Evolutionary conservation across 2,329 filamentous ascomycete genomes (phyloP).

Genomic region (Claviceps quebecensis): DNA sequence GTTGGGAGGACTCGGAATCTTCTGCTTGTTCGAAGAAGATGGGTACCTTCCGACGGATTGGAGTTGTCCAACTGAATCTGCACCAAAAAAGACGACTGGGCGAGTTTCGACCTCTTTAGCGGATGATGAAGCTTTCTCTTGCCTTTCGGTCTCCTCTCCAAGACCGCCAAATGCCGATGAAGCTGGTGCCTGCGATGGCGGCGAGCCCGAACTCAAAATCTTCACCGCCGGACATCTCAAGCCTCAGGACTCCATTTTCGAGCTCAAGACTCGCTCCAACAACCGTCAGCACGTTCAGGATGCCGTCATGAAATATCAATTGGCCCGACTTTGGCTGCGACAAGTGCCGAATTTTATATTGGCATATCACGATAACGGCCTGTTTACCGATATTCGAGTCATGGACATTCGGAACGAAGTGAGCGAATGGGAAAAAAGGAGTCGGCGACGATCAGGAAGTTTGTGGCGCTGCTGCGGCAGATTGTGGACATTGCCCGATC

Average conservation of each 20-base stretch:
- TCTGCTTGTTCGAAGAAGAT: slow-evolving; percentile 17
- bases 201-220: slow-evolving; percentile 11
- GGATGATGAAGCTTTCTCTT: background rate
- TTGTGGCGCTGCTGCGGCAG: background rate
- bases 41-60: slow-evolving; percentile 10
- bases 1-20: slow-evolving; percentile 10
- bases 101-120: background rate
- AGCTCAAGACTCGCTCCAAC: slow-evolving; percentile 29
- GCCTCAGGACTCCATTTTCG: slow-evolving; percentile 23
- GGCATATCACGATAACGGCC: slow-evolving; percentile 20
- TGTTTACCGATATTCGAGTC: background rate
- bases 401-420: background rate
- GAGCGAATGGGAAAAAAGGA: background rate
- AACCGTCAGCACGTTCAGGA: slow-evolving; percentile 10
- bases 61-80: background rate
- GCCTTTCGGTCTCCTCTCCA: background rate
- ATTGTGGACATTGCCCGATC: background rate
- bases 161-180: background rate
- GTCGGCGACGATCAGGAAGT: background rate
- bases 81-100: background rate
- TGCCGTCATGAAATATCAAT: slow-evolving; percentile 17
- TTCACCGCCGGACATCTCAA: background rate
- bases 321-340: slow-evolving; percentile 28
- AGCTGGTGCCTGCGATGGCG: slow-evolving; percentile 2
- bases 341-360: slow-evolving; percentile 26